These are phyloP conservation scores for Darksidea phi DNA, from an alignment of 495 filamentous ascomycete species.

Conservation along the genomic window DNA sequence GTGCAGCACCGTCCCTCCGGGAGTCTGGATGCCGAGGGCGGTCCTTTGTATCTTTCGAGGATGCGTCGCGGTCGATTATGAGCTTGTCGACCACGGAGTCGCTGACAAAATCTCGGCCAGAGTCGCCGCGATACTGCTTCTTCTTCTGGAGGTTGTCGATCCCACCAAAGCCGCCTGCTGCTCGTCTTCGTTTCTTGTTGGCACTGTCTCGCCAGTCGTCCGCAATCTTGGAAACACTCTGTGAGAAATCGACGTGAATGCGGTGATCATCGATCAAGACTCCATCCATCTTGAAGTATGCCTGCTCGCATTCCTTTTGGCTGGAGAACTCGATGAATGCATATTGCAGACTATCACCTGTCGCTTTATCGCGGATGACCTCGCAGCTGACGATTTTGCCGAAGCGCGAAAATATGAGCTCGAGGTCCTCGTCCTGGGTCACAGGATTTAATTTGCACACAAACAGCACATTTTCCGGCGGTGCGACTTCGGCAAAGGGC, in stretches of 20 bases:
- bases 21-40: background rate
- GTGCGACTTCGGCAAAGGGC: constrained; percentile 96
- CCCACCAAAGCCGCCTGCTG: constrained; percentile 84
- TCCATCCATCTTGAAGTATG: constrained; percentile 97
- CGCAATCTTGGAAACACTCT: constrained; percentile 88
- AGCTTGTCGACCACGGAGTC: constrained; percentile 57
- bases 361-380: constrained; percentile 91
- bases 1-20: constrained; percentile 4
- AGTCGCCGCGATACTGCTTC: constrained; percentile 76
- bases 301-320: constrained; percentile 87
- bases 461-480: constrained; percentile 94
- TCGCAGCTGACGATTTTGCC: constrained; percentile 94
- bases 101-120: constrained; percentile 19
- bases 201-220: constrained; percentile 85
- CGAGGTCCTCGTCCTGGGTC: constrained; percentile 89
- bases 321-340: constrained; percentile 97
- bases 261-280: constrained; percentile 96
- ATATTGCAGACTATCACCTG: constrained; percentile 93
- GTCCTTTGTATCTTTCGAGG: constrained; percentile 10
- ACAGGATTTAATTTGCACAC: constrained; percentile 99
- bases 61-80: constrained; percentile 73
- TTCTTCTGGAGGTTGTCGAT: constrained; percentile 83
- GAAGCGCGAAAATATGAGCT: constrained; percentile 95
- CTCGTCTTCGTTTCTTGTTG: constrained; percentile 72
- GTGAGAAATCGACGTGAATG: constrained; percentile 98